phyloP scores from a whole-genome alignment of 148 eudicot genomes.

The Vaccinium vitisidaea region DNA sequence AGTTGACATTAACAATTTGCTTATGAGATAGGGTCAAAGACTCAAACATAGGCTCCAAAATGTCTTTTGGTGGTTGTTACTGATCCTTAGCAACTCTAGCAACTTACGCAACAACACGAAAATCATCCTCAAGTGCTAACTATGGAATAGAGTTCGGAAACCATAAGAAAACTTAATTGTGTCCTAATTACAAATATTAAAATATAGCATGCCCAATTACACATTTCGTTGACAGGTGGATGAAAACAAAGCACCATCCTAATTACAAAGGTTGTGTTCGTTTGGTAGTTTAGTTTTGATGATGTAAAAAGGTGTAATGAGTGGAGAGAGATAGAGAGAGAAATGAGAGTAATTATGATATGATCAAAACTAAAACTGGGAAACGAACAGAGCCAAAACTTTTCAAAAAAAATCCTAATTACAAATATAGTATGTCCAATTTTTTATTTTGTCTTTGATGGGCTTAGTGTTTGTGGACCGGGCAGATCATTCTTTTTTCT shows the following conservation, averaged over 20 bases:
- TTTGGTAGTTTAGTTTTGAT: too few species aligned
- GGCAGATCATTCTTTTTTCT: not conserved
- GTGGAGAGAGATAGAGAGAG: too few species aligned
- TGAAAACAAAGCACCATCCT: not conserved
- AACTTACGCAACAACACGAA: not conserved
- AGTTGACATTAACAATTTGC: too few species aligned
- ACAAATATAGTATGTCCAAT: too few species aligned
- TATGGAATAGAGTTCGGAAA: not conserved
- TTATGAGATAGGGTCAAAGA: too few species aligned
- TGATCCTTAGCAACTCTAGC: not conserved
- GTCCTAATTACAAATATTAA: too few species aligned
- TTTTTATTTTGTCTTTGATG: not conserved
- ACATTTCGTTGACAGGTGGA: not conserved
- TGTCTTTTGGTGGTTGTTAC: not conserved
- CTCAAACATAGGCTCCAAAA: not conserved
- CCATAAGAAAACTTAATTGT: not conserved
- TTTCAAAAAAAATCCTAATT: not conserved
- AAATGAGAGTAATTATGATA: too few species aligned
- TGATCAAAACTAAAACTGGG: too few species aligned
- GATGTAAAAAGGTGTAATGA: too few species aligned
- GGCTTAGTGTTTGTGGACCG: too few species aligned
- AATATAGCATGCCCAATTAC: not conserved
- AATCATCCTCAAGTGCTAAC: not conserved
- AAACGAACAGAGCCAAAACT: too few species aligned
- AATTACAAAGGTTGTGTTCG: too few species aligned